Conservation (phyloP, 2,329 filamentous ascomycete genomes). For the Fusarium papillatum region DNA sequence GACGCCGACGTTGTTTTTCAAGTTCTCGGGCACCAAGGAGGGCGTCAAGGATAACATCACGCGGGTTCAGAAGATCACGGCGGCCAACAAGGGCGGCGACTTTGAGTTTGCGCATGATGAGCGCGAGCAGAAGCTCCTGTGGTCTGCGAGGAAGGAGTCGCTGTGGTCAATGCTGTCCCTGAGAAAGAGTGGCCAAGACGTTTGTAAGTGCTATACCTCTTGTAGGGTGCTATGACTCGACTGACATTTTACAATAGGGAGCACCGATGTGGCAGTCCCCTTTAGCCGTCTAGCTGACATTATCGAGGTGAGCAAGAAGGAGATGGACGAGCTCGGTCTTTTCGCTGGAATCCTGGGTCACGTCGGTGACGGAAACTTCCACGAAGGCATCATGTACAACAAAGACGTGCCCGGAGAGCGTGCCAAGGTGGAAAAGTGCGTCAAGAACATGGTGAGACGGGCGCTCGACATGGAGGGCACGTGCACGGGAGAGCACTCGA, state of each 20-base stretch:
- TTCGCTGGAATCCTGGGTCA: constrained; percentile 93
- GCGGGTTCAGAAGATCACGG: constrained; percentile 77
- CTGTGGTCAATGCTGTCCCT: constrained; percentile 87
- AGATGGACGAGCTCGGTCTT: constrained; percentile 87
- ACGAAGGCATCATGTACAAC: constrained; percentile 93
- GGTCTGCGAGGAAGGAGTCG: constrained; percentile 86
- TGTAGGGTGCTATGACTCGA: background rate
- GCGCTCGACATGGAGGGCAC: constrained; percentile 95
- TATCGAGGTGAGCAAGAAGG: constrained; percentile 87
- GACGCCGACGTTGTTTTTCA: constrained; percentile 85
- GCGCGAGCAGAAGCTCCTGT: constrained; percentile 80
- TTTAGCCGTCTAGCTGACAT: constrained; percentile 82
- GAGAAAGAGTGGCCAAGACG: constrained; percentile 76
- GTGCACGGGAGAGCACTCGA: constrained; percentile 89
- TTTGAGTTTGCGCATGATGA: constrained; percentile 84
- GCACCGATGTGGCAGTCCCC: constrained; percentile 87
- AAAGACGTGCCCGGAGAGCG: constrained; percentile 76
- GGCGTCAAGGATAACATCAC: constrained; percentile 84
- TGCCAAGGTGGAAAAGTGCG: constrained; percentile 82
- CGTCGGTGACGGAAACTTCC: constrained; percentile 95
- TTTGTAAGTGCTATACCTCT: constrained; percentile 57
- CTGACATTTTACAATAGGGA: constrained; percentile 62
- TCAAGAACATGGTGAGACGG: constrained; percentile 92
- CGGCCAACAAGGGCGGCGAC: constrained; percentile 70
- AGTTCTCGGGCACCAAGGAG: constrained; percentile 84